Evolutionary conservation across 2,329 filamentous ascomycete species (phyloP).

Genomic region (Scedosporium aurantiacum): DNA sequence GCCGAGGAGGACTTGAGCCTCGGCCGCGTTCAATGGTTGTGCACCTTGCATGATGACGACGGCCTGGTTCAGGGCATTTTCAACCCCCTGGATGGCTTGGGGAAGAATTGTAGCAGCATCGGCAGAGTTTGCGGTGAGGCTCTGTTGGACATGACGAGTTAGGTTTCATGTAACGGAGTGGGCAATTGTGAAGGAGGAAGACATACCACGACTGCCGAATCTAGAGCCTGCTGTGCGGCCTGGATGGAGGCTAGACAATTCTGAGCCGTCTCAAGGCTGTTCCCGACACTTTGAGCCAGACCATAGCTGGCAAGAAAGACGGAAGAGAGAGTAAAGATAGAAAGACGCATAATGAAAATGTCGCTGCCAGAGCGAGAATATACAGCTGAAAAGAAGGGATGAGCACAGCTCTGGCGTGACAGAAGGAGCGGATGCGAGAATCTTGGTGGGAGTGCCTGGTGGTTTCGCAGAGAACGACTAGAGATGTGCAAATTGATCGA

Average conservation of each 20-base stretch:
- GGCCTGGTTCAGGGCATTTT: background rate
- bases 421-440: too few species aligned
- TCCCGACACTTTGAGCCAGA: background rate
- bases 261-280: background rate
- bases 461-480: background rate
- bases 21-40: background rate
- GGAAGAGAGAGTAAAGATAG: background rate
- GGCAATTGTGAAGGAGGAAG: background rate
- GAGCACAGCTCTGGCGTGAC: background rate
- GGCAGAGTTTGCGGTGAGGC: background rate
- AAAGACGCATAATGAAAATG: conserved; percentile 2
- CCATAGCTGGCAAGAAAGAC: background rate
- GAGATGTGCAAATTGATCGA: background rate
- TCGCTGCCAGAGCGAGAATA: background rate
- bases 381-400: background rate
- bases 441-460: too few species aligned
- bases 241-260: conserved; percentile 2
- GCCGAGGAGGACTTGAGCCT: background rate
- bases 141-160: background rate
- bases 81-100: background rate
- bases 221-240: background rate
- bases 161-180: background rate
- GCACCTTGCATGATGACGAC: background rate
- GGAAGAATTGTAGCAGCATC: background rate
- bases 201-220: conserved; percentile 2